Conservation (phyloP, 2,329 filamentous ascomycete species). For the Orbilia blumenaviensis region DNA sequence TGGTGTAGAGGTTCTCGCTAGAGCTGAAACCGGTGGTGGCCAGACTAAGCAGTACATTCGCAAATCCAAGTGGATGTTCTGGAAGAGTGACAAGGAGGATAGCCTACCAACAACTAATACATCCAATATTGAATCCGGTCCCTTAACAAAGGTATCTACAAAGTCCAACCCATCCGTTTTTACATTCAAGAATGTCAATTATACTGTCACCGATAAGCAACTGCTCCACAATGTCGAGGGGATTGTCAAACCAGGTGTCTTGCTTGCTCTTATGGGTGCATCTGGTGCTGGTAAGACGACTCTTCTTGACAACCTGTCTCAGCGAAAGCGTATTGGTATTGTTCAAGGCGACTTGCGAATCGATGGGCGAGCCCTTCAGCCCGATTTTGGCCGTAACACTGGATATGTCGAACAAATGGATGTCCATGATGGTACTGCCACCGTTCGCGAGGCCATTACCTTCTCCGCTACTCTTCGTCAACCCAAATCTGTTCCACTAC, state of each 20-base stretch:
- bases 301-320: slow-evolving; percentile 78
- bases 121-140: slow-evolving; percentile 18
- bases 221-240: slow-evolving; percentile 76
- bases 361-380: slow-evolving; percentile 70
- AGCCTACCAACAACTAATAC: slow-evolving; percentile 15
- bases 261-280: slow-evolving; percentile 83
- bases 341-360: slow-evolving; percentile 76
- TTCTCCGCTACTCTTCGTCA: slow-evolving; percentile 75
- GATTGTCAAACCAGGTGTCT: slow-evolving; percentile 79
- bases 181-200: slow-evolving; percentile 76
- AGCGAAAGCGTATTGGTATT: slow-evolving; percentile 74
- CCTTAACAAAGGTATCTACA: slow-evolving; percentile 41
- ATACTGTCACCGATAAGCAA: slow-evolving; percentile 75
- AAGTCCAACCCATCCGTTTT: slow-evolving; percentile 64
- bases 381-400: slow-evolving; percentile 74
- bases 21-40: slow-evolving; percentile 68
- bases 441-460: slow-evolving; percentile 73
- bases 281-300: slow-evolving; percentile 86
- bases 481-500: slow-evolving; percentile 65
- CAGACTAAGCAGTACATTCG: slow-evolving; percentile 55
- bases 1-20: slow-evolving; percentile 74
- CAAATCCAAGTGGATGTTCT: slow-evolving; percentile 27
- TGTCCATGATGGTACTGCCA: slow-evolving; percentile 73
- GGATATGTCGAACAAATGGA: slow-evolving; percentile 79
- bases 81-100: background rate